These are phyloP conservation scores for Meira miltonrushii DNA, from an alignment of 1,284 basidiomycete genomes.

Conservation along the genomic window DNA sequence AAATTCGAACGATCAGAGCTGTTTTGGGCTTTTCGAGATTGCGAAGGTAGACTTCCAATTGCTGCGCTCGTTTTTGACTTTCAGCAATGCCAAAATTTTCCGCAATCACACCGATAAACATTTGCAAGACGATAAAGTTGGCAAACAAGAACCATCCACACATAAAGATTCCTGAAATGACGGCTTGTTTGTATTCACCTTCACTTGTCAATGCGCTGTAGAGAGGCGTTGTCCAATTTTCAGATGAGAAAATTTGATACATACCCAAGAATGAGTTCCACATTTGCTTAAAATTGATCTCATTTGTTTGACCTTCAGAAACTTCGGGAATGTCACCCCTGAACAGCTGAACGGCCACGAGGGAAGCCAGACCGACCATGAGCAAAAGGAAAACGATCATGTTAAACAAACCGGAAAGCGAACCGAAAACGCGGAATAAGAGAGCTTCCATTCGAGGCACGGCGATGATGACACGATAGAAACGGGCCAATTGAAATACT, in stretches of 20 bases:
- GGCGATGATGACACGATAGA: constrained; percentile 87
- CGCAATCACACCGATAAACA: constrained; percentile 98
- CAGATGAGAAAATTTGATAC: constrained; percentile 84
- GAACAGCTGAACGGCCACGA: constrained; percentile 67
- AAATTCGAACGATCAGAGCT: constrained; percentile 51
- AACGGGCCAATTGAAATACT: constrained; percentile 77
- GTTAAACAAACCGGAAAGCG: constrained; percentile 83
- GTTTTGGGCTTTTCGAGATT: constrained; percentile 49
- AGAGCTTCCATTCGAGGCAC: constrained; percentile 68
- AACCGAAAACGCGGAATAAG: constrained; percentile 71
- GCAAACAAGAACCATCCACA: constrained; percentile 84
- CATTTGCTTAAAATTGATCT: constrained; percentile 80
- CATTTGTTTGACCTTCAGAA: constrained; percentile 46
- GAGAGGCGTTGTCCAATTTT: constrained; percentile 86
- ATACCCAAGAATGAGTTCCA: constrained; percentile 84
- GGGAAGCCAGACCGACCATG: constrained; percentile 78
- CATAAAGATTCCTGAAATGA: constrained; percentile 71
- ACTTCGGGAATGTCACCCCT: constrained; percentile 69
- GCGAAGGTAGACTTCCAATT: constrained; percentile 62
- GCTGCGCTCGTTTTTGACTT: constrained; percentile 77
- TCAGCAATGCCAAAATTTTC: constrained; percentile 94
- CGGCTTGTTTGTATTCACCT: constrained; percentile 65
- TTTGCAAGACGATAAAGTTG: constrained; percentile 90
- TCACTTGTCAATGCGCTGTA: constrained; percentile 68
- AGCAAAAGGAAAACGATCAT: constrained; percentile 89